These are phyloP conservation scores for Calonectria pseudoreteaudii DNA, from an alignment of 2,329 filamentous ascomycete species.

Conservation along the genomic window DNA sequence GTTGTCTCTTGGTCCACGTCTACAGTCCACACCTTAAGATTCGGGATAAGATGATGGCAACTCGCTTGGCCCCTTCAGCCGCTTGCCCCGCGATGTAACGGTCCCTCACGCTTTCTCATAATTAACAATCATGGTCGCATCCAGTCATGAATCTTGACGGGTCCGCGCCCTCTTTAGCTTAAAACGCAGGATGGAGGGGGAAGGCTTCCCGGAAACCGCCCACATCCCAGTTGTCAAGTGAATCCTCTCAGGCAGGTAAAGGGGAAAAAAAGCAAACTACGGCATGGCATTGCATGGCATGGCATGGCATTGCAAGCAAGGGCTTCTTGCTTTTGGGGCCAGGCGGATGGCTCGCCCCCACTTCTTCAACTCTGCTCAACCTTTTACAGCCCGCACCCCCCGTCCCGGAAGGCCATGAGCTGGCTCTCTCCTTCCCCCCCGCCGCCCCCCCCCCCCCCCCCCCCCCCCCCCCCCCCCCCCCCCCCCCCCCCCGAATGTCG, in stretches of 20 bases:
- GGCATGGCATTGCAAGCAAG: background rate
- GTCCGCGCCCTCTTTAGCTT: background rate
- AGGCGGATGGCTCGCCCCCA: constrained; percentile 6
- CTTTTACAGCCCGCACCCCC: background rate
- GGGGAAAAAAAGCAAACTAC: background rate
- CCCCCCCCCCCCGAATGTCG: background rate
- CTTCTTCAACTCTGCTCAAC: background rate
- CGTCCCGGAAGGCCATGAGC: background rate
- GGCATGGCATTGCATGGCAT: background rate
- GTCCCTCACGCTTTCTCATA: background rate
- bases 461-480: background rate
- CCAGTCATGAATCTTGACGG: background rate
- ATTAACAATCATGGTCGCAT: background rate
- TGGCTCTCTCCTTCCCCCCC: background rate
- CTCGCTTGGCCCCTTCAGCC: constrained; percentile 18
- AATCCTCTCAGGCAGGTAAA: background rate
- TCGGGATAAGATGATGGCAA: constrained; percentile 15
- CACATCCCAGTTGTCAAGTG: constrained; percentile 9
- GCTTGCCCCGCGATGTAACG: constrained; percentile 21
- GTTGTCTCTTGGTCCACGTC: constrained; percentile 1
- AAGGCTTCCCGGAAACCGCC: background rate
- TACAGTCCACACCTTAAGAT: constrained; percentile 9
- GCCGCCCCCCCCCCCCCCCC: background rate
- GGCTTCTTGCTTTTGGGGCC: background rate
- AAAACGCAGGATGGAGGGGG: background rate